Percentiles rank a stretch among this genome's conserved stretches.
Evolutionary conservation across 441 rosid genomes (phyloP).

Genomic region (Pelargonium citronellum): DNA sequence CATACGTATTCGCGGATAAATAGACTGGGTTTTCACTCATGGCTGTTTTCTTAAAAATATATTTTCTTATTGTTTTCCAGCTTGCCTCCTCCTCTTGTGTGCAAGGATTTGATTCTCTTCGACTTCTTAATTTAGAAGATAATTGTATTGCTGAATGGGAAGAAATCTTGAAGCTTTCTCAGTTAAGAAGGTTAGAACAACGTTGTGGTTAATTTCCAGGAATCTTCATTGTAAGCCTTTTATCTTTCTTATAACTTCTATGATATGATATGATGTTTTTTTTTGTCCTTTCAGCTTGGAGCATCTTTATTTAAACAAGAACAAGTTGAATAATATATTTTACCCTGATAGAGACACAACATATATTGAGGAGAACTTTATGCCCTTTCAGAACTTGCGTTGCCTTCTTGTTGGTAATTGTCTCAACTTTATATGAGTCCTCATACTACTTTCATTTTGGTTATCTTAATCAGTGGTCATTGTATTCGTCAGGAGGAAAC

Average conservation of each 20-base stretch:
- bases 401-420: constrained; percentile 79
- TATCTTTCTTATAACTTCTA: not conserved
- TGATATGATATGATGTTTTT: not conserved
- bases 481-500: constrained; percentile 54
- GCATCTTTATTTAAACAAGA: constrained; percentile 78
- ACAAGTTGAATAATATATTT: constrained; percentile 51
- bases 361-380: constrained; percentile 25
- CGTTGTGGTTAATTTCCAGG: constrained; percentile 12
- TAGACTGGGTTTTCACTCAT: no score
- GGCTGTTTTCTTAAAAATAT: not conserved
- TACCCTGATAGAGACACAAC: constrained; percentile 39
- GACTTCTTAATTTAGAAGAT: constrained; percentile 80
- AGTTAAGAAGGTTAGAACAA: constrained; percentile 57
- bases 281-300: constrained; percentile 53
- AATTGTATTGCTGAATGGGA: constrained; percentile 73
- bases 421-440: not conserved
- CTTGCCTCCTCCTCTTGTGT: constrained; percentile 38
- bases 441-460: constrained; percentile 10
- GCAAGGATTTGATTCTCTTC: constrained; percentile 57
- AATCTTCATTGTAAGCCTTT: not conserved
- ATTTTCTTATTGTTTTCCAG: constrained; percentile 29
- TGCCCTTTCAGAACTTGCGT: constrained; percentile 55
- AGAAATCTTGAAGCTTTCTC: constrained; percentile 67
- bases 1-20: no score
- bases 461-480: not conserved